Percentiles rank a stretch among this genome's conserved stretches.
Evolutionary conservation across 129 eudicot species (phyloP).

Genomic region (Centaurea solstitialis): DNA sequence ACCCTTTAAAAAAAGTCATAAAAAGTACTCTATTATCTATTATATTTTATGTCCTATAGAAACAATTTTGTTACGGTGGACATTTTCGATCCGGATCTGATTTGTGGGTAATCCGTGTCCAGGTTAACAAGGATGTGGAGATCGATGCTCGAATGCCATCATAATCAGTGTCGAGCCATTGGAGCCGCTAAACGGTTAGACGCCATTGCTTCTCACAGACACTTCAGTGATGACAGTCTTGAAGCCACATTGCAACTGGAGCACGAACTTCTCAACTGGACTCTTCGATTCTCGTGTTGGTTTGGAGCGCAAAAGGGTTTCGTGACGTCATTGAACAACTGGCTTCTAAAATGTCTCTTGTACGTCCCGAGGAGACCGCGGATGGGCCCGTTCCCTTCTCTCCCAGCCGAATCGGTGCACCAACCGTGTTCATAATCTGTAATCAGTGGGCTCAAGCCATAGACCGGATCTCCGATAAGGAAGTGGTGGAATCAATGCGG

Average conservation of each 20-base stretch:
- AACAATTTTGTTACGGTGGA: not conserved
- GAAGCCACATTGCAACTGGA: conserved; percentile 84
- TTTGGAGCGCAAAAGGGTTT: conserved; percentile 78
- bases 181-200: conserved; percentile 76
- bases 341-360: conserved; percentile 85
- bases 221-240: conserved; percentile 64
- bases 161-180: conserved; percentile 71
- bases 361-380: conserved; percentile 80
- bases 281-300: conserved; percentile 76
- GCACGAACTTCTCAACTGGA: conserved; percentile 88
- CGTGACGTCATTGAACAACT: conserved; percentile 69
- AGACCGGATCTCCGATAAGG: conserved; percentile 77
- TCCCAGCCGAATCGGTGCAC: conserved; percentile 94
- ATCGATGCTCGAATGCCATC: conserved; percentile 90
- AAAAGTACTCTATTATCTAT: not conserved
- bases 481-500: conserved; percentile 75
- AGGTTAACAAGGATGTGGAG: conserved; percentile 94
- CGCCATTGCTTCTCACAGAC: conserved; percentile 67
- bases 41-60: not conserved
- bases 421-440: conserved; percentile 79
- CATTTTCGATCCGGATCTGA: not conserved
- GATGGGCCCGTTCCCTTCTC: conserved; percentile 92
- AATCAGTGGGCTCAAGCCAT: conserved; percentile 92
- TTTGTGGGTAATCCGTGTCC: conserved; percentile 15
- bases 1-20: not conserved